Percentiles rank a stretch among this genome's conserved stretches.
Conservation (phyloP, 805 yeast genomes). For the Scheffersomyces spartinae region DNA sequence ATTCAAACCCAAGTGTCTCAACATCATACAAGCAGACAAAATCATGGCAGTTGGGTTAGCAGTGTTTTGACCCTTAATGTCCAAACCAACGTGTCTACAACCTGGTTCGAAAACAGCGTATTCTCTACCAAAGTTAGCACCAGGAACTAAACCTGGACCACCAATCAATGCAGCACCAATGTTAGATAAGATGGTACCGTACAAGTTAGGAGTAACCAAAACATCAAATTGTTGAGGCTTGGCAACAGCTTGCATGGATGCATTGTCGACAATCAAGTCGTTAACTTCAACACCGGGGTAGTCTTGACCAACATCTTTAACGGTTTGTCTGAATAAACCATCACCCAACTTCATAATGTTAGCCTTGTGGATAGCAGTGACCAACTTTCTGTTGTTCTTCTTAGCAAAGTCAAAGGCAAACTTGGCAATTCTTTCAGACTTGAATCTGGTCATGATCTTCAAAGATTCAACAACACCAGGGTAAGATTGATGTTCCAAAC, state of each 20-base stretch:
- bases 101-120: constrained; percentile 98
- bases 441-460: constrained; percentile 87
- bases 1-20: constrained; percentile 90
- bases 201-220: constrained; percentile 93
- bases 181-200: constrained; percentile 95
- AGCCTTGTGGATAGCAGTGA: constrained; percentile 97
- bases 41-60: constrained; percentile 99
- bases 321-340: constrained; percentile 92
- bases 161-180: constrained; percentile 96
- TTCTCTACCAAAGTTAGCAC: constrained; percentile 96
- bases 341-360: constrained; percentile 98
- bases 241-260: constrained; percentile 98
- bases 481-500: constrained; percentile 93
- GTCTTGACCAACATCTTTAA: constrained; percentile 73
- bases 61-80: constrained; percentile 84
- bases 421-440: constrained; percentile 95
- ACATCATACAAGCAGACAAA: constrained; percentile 79
- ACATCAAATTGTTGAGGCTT: constrained; percentile 98
- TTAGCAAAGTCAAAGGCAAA: constrained; percentile 94
- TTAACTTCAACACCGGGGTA: constrained; percentile 74
- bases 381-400: constrained; percentile 83
- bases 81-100: constrained; percentile 98
- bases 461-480: constrained; percentile 97
- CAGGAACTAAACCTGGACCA: constrained; percentile 98
- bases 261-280: constrained; percentile 96